Evolutionary conservation across 345 rosid genomes (phyloP), one percentile per base, ranked within the genome.

Genomic region (Populus simonii): DNA sequence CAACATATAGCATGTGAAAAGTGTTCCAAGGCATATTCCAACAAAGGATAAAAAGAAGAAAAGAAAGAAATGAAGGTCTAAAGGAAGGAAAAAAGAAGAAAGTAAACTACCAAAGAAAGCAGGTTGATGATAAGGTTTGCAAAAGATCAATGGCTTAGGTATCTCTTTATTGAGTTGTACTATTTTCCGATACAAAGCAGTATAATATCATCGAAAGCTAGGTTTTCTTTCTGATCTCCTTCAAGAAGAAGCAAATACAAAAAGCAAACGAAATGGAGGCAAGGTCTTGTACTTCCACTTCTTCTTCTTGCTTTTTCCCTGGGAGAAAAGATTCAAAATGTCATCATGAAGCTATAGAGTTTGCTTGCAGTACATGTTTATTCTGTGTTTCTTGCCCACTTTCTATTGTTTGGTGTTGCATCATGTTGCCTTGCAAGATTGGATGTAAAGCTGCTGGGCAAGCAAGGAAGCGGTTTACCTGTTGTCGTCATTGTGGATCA

Each of bases 301-400:
- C 41, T 1, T 4, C 16, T 41, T 18, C 57, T 22, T 45, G 35
- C 31, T 38, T 35, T 39, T 38, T 8, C 51, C 38, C 74, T 0
- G 53, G 41, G 68, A 66, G 38, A 29, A 68, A 80, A 39, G 70
- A 78, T 66, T 20, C 78, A 17, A 63, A 53, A 39, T 65, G 85
- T 70, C 78, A 45, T 57, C 17, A 85, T 65, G 83, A 70, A 61
- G 84, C 87, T 8, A 73, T 75, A 3, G 92, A 88, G 61, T 85
- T 82, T 23, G 83, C 84, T 76, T 92, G 91, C 76, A 85, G 89
- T 73, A 82, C 83, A 75, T 91, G 93, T 59, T 80, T 88, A 33
- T 85, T 85, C 78, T 93, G 92, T 71, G 83, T 89, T 13, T 81
- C 49, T 55, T 90, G 96, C 78, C 98, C 96, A 31, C 84, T 90